Evolutionary conservation across 495 filamentous ascomycete genomes (phyloP).

Genomic region (Xylaria longipes): DNA sequence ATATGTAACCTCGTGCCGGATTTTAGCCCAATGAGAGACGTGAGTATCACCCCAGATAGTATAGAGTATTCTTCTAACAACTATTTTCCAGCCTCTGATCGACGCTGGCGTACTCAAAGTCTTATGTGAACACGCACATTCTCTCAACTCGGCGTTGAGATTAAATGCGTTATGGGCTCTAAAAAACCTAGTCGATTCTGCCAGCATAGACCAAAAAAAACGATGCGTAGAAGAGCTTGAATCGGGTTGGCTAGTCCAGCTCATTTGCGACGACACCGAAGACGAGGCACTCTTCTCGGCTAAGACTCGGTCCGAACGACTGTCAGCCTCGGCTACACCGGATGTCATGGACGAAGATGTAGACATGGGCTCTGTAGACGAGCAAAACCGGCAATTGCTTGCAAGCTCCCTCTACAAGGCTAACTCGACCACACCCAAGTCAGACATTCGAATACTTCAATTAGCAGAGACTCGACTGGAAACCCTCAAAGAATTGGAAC

Average conservation of each 20-base stretch:
- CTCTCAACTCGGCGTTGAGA: constrained; percentile 70
- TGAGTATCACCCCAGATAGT: constrained; percentile 48
- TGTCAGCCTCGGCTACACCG: constrained; percentile 38
- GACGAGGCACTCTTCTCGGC: constrained; percentile 53
- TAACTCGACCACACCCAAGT: constrained; percentile 22
- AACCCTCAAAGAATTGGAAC: constrained; percentile 61
- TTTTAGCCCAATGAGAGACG: constrained; percentile 88
- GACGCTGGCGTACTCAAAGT: constrained; percentile 77
- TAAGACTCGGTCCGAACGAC: constrained; percentile 38
- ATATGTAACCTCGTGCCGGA: constrained; percentile 85
- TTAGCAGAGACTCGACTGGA: constrained; percentile 57
- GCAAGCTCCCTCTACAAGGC: constrained; percentile 36
- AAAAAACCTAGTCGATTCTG: constrained; percentile 79
- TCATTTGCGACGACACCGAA: constrained; percentile 68
- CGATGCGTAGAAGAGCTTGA: constrained; percentile 77
- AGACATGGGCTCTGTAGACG: constrained; percentile 51
- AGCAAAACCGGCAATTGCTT: constrained; percentile 43
- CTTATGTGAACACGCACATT: constrained; percentile 84
- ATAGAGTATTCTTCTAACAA: constrained; percentile 37
- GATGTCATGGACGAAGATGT: constrained; percentile 70
- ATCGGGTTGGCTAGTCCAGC: constrained; percentile 76
- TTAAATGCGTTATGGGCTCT: constrained; percentile 90
- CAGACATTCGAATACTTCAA: constrained; percentile 41
- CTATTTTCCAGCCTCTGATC: constrained; percentile 64
- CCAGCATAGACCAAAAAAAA: constrained; percentile 72